A percentile compares a stretch with the other conserved stretches of the same genome.
phyloP scores from a whole-genome alignment of 2,329 filamentous ascomycete species.

The Keithomyces neogunnii region DNA sequence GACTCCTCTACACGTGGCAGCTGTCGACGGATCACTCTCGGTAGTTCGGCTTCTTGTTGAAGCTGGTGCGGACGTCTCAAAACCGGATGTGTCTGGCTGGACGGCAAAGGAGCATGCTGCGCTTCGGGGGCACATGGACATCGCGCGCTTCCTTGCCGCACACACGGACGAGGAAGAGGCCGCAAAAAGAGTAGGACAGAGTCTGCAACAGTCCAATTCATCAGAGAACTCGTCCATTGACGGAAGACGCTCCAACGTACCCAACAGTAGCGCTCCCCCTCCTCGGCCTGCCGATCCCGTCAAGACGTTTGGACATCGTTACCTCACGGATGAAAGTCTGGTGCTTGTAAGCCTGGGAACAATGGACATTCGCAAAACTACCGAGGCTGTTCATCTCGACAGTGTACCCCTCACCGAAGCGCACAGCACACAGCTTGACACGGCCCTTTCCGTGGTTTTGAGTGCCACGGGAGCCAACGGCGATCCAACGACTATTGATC shows the following conservation, averaged over 20 bases:
- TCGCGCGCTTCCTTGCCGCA: constrained; percentile 61
- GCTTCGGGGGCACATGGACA: constrained; percentile 75
- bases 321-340: constrained; percentile 81
- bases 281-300: constrained; percentile 63
- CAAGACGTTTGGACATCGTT: constrained; percentile 93
- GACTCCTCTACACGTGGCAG: constrained; percentile 91
- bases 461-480: constrained; percentile 78
- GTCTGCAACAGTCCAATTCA: constrained; percentile 14
- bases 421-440: constrained; percentile 88
- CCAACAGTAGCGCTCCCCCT: constrained; percentile 30
- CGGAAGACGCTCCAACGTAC: constrained; percentile 46
- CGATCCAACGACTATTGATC: constrained; percentile 80
- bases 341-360: constrained; percentile 87
- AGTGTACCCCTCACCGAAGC: constrained; percentile 80
- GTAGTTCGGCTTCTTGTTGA: constrained; percentile 71
- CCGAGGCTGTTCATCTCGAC: constrained; percentile 77
- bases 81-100: constrained; percentile 82
- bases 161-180: constrained; percentile 29
- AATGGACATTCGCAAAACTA: constrained; percentile 82
- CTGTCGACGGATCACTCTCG: constrained; percentile 73
- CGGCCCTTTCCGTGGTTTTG: constrained; percentile 83
- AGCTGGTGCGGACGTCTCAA: constrained; percentile 67
- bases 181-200: constrained; percentile 13
- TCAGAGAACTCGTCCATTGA: constrained; percentile 52
- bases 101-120: constrained; percentile 89